Percentiles rank a stretch among this genome's conserved stretches.
Conservation (phyloP, 2,329 filamentous ascomycete genomes). For the Alternaria sp. region DNA sequence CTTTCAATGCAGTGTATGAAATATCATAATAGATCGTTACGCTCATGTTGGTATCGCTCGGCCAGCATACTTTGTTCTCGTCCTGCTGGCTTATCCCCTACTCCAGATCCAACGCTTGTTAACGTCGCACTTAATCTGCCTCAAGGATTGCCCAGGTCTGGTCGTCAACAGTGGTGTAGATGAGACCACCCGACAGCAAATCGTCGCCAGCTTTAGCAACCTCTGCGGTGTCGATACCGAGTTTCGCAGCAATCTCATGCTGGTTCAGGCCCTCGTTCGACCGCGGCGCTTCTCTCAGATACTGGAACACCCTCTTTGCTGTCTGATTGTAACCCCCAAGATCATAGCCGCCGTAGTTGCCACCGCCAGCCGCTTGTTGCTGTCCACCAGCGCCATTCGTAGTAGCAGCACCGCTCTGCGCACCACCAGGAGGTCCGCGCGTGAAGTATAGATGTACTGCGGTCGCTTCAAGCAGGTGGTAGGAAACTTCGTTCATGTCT, state of each 20-base stretch:
- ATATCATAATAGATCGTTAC: slow-evolving; percentile 6
- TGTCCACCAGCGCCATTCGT: slow-evolving; percentile 35
- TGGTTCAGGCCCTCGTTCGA: slow-evolving; percentile 85
- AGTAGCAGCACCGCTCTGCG: slow-evolving; percentile 47
- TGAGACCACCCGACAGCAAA: slow-evolving; percentile 73
- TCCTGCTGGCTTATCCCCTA: neutral
- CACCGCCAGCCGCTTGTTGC: slow-evolving; percentile 35
- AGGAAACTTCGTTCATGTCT: slow-evolving; percentile 92
- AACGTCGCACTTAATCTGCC: slow-evolving; percentile 44
- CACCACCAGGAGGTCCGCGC: slow-evolving; percentile 68
- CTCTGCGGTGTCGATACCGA: slow-evolving; percentile 72
- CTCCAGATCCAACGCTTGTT: neutral
- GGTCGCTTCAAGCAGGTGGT: slow-evolving; percentile 89
- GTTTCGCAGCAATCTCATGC: slow-evolving; percentile 73
- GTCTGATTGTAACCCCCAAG: slow-evolving; percentile 56
- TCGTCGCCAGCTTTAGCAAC: slow-evolving; percentile 83
- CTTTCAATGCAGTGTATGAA: slow-evolving; percentile 3
- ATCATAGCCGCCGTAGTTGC: slow-evolving; percentile 47
- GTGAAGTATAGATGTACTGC: slow-evolving; percentile 87
- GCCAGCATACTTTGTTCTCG: neutral
- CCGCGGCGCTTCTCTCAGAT: slow-evolving; percentile 71
- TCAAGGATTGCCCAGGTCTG: slow-evolving; percentile 89
- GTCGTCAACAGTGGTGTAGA: slow-evolving; percentile 93
- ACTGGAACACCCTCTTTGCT: slow-evolving; percentile 76
- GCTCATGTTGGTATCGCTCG: neutral